phyloP scores from a whole-genome alignment of 2,329 filamentous ascomycete species.

The Dothiorella sarmentorum region DNA sequence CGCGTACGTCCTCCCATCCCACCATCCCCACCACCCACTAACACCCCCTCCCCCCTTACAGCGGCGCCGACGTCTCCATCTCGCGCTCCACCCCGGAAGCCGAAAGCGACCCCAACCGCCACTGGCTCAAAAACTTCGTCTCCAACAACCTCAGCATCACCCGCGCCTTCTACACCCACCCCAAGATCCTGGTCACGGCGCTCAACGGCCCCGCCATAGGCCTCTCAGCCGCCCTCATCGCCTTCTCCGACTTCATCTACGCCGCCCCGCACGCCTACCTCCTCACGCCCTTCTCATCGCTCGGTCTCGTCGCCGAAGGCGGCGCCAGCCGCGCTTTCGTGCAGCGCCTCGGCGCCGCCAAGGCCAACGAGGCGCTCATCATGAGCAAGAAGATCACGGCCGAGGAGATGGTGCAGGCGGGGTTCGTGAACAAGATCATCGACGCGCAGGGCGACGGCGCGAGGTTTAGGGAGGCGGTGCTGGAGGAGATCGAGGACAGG shows the following conservation, averaged over 20 bases:
- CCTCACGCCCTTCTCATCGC: slow-evolving; percentile 84
- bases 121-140: slow-evolving; percentile 70
- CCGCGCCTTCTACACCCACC: slow-evolving; percentile 85
- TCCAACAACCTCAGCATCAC: slow-evolving; percentile 86
- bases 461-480: slow-evolving; percentile 67
- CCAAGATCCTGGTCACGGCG: slow-evolving; percentile 86
- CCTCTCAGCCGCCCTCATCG: slow-evolving; percentile 77
- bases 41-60: slow-evolving; percentile 35
- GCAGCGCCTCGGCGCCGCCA: slow-evolving; percentile 70
- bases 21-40: neutral
- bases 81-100: slow-evolving; percentile 39
- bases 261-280: slow-evolving; percentile 76
- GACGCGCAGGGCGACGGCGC: slow-evolving; percentile 59
- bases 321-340: slow-evolving; percentile 76
- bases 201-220: slow-evolving; percentile 91
- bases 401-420: slow-evolving; percentile 69
- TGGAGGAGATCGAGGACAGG: slow-evolving; percentile 75
- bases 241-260: slow-evolving; percentile 91
- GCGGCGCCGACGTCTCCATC: slow-evolving; percentile 74
- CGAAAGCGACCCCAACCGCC: slow-evolving; percentile 42
- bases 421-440: slow-evolving; percentile 86
- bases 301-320: slow-evolving; percentile 88
- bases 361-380: slow-evolving; percentile 88
- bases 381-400: slow-evolving; percentile 76
- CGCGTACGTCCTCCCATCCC: slow-evolving; percentile 57